Conservation (phyloP, 169 alveolate genomes). For the Plasmodium gaboni region DNA sequence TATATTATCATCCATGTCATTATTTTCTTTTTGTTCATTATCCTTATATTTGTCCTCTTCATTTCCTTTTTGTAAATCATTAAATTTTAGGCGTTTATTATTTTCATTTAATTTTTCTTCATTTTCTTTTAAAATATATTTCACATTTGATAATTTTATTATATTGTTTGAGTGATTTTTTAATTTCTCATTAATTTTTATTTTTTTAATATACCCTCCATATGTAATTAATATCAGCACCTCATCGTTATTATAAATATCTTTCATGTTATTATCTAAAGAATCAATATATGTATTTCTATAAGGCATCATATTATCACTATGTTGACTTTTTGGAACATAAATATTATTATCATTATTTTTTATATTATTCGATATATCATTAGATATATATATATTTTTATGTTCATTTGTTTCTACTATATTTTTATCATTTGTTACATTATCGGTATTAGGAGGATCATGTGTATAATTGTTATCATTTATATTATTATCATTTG, state of each 20-base stretch:
- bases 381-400: neutral
- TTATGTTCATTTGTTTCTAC: neutral
- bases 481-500: neutral
- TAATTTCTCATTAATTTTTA: conserved; percentile 48
- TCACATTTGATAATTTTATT: conserved; percentile 53
- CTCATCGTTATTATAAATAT: conserved; percentile 53
- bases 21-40: neutral
- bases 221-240: conserved; percentile 58
- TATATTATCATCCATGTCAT: no score
- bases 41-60: neutral
- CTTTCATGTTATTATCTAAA: conserved; percentile 16
- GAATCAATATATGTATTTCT: conserved; percentile 69
- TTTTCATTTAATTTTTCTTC: conserved; percentile 27
- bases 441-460: neutral
- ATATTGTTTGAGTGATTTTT: conserved; percentile 61
- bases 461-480: neutral
- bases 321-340: neutral
- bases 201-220: conserved; percentile 70
- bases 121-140: conserved; percentile 70
- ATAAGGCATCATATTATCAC: neutral
- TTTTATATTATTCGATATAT: neutral
- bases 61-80: neutral
- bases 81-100: neutral
- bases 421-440: neutral
- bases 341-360: neutral